Percentiles rank a stretch among this genome's conserved stretches.
phyloP scores from a whole-genome alignment of 495 filamentous ascomycete species.

The Hypoxylon lienhwacheense region DNA sequence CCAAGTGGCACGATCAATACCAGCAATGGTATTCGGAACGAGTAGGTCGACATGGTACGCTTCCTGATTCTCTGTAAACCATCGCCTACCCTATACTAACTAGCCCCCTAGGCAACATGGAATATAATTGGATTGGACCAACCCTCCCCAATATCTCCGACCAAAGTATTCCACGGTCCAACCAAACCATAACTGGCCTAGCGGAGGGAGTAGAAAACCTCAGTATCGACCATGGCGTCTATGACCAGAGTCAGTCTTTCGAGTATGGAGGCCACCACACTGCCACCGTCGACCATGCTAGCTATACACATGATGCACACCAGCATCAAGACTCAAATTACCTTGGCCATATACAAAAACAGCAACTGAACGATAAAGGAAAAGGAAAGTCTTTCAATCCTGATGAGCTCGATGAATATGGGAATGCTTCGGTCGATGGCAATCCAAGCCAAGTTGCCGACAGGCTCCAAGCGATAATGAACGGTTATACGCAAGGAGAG shows the following conservation, averaged over 20 bases:
- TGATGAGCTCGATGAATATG: conserved; percentile 17
- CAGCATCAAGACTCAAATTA: conserved; percentile 24
- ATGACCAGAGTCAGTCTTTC: conserved; percentile 18
- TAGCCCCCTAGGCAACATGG: conserved; percentile 25
- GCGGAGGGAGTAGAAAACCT: conserved; percentile 24
- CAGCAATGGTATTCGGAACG: conserved; percentile 34
- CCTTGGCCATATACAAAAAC: conserved; percentile 16
- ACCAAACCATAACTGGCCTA: conserved; percentile 29
- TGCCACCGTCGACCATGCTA: conserved; percentile 16
- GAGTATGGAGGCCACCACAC: conserved; percentile 20
- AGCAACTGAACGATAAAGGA: conserved; percentile 27
- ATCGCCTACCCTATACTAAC: conserved; percentile 22
- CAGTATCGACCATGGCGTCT: conserved; percentile 20
- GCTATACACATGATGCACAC: conserved; percentile 33
- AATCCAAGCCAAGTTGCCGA: conserved; percentile 1
- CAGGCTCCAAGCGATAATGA: not conserved
- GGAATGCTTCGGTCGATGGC: conserved; percentile 3
- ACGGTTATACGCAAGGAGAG: conserved; percentile 20
- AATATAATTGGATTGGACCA: conserved; percentile 31
- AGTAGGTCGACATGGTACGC: conserved; percentile 36
- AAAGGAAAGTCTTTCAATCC: conserved; percentile 26
- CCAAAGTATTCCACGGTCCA: conserved; percentile 35
- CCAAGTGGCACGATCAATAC: conserved; percentile 37
- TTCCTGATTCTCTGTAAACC: conserved; percentile 2
- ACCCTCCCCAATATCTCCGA: conserved; percentile 21